Conservation (phyloP, 805 yeast species). For the Candida tallmaniae region DNA sequence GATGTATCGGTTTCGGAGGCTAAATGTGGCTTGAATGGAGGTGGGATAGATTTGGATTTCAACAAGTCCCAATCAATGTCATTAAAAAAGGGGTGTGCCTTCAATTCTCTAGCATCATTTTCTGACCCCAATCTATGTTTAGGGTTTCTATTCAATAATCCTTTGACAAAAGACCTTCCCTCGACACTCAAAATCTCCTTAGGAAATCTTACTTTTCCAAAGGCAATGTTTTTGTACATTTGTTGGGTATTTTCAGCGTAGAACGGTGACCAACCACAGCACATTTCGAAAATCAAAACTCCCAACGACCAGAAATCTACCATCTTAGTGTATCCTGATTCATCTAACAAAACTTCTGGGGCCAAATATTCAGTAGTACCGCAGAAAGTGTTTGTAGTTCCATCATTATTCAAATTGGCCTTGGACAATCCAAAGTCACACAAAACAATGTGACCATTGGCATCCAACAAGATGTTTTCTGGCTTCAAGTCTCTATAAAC, state of each 20-base stretch:
- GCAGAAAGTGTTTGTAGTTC: constrained; percentile 94
- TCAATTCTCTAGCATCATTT: constrained; percentile 87
- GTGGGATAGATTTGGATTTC: constrained; percentile 77
- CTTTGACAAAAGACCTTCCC: constrained; percentile 94
- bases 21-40: constrained; percentile 95
- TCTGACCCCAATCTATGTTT: constrained; percentile 89
- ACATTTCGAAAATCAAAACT: constrained; percentile 95
- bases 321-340: constrained; percentile 96
- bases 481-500: constrained; percentile 97
- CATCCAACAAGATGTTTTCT: constrained; percentile 90
- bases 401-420: constrained; percentile 80
- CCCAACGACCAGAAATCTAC: constrained; percentile 99
- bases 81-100: constrained; percentile 86
- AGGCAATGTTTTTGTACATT: constrained; percentile 98
- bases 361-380: constrained; percentile 98
- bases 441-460: constrained; percentile 94
- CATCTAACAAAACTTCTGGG: constrained; percentile 93
- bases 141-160: constrained; percentile 91
- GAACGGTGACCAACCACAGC: constrained; percentile 99
- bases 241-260: constrained; percentile 97
- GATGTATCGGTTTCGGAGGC: constrained; percentile 90
- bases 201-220: constrained; percentile 96
- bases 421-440: constrained; percentile 97
- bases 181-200: constrained; percentile 90
- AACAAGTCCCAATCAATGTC: constrained; percentile 89